Conservation (phyloP, 441 rosid species). For the Cnidoscolus chayamansa region DNA sequence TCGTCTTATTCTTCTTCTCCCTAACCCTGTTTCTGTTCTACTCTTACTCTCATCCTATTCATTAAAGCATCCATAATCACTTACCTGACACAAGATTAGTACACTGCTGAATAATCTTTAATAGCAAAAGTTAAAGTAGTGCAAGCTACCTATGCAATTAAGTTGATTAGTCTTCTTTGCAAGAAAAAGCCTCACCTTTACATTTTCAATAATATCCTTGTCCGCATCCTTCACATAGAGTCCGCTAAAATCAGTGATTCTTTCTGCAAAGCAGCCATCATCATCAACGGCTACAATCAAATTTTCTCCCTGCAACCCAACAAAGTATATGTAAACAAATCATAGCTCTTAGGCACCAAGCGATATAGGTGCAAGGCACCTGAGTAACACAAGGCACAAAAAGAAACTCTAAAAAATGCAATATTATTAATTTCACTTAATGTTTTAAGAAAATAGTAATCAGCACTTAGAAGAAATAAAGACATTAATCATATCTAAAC, state of each 20-base stretch:
- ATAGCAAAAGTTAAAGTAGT: not conserved
- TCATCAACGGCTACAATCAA: conserved; percentile 93
- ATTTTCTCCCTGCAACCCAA: conserved; percentile 60
- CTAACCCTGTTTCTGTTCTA: too few species aligned
- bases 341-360: too few species aligned
- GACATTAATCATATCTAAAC: too few species aligned
- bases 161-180: not conserved
- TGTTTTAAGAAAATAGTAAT: too few species aligned
- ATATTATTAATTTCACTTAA: too few species aligned
- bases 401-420: too few species aligned
- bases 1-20: too few species aligned
- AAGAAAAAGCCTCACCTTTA: conserved; percentile 54
- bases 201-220: conserved; percentile 79
- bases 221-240: conserved; percentile 91
- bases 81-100: not conserved
- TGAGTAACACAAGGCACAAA: too few species aligned
- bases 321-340: not conserved
- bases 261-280: conserved; percentile 85
- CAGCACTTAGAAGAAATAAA: too few species aligned
- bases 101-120: not conserved
- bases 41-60: too few species aligned
- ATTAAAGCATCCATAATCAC: too few species aligned
- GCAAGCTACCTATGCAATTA: not conserved
- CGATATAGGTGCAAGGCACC: too few species aligned
- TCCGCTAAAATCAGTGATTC: conserved; percentile 71